These are phyloP conservation scores for button mushroom (Agaricus bisporus) DNA, from an alignment of 768 basidiomycete species.

Conservation along the genomic window DNA sequence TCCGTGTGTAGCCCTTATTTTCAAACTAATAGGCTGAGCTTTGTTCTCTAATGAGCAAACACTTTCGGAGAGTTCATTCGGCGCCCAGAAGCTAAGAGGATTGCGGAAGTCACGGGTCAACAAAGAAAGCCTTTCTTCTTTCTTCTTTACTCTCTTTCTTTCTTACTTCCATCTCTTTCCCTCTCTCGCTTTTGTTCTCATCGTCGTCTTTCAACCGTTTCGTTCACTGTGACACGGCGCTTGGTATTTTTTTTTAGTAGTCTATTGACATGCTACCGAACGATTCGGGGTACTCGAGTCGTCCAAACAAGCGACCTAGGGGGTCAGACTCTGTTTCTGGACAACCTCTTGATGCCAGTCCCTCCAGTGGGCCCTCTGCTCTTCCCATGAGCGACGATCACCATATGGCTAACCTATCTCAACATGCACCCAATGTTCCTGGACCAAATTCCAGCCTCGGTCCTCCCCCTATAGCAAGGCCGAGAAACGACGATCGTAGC, in stretches of 20 bases:
- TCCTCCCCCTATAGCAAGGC: conserved; percentile 10
- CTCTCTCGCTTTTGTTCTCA: neutral
- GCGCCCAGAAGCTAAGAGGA: conserved; percentile 8
- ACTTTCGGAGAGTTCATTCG: neutral
- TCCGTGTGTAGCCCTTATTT: neutral
- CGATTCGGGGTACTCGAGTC: conserved; percentile 2
- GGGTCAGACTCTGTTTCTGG: neutral
- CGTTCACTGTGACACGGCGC: neutral
- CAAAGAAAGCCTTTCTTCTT: neutral
- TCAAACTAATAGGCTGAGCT: too few relatives aligned
- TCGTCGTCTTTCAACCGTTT: too few relatives aligned
- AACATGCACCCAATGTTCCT: conserved; percentile 3
- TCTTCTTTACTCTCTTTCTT: conserved; percentile 4
- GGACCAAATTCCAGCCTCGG: conserved; percentile 6
- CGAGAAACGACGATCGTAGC: conserved; percentile 33
- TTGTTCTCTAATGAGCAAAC: neutral
- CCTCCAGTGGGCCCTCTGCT: neutral
- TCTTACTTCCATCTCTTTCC: neutral
- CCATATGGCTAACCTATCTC: neutral
- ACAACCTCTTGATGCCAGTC: neutral
- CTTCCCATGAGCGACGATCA: conserved; percentile 1
- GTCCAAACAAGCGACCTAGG: conserved; percentile 4
- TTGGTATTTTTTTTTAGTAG: neutral
- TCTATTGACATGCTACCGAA: conserved; percentile 3
- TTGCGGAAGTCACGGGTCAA: conserved; percentile 15